A percentile compares a stretch with the other conserved stretches of the same genome.
These are phyloP conservation scores for Aphanomyces astaci DNA, from an alignment of 352 stramenopile genomes.

Conservation along the genomic window DNA sequence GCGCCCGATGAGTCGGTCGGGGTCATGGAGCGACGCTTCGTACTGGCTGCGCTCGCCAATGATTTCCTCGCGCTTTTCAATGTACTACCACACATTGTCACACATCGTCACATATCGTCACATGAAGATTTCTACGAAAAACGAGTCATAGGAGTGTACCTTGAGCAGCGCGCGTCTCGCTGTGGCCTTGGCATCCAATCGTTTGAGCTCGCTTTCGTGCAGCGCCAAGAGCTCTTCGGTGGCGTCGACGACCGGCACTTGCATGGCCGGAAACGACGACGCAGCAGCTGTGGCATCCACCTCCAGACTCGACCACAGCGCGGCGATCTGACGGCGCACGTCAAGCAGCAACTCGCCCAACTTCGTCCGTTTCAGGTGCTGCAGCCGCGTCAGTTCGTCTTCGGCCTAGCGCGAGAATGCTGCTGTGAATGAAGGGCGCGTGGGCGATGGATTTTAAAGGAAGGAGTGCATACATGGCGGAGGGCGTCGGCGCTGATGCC, in stretches of 20 bases:
- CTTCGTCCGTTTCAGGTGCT: neutral
- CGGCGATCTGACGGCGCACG: slow-evolving; percentile 11
- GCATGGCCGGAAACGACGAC: slow-evolving; percentile 26
- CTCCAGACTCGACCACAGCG: slow-evolving; percentile 8
- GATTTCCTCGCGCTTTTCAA: slow-evolving; percentile 41
- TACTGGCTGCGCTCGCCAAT: slow-evolving; percentile 34
- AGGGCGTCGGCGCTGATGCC: slow-evolving; percentile 28
- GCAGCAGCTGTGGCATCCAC: neutral
- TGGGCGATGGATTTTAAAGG: no score
- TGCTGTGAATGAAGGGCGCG: no score
- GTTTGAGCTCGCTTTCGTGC: slow-evolving; percentile 31
- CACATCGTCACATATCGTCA: no score
- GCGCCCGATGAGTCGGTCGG: slow-evolving; percentile 25
- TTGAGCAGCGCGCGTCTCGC: slow-evolving; percentile 26
- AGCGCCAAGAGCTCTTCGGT: slow-evolving; percentile 29
- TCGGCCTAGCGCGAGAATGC: neutral
- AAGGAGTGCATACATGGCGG: slow-evolving; percentile 24
- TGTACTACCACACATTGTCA: slow-evolving; percentile 28
- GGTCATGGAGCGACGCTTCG: slow-evolving; percentile 22
- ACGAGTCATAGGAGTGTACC: no score
- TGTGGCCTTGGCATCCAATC: slow-evolving; percentile 27
- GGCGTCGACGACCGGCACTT: slow-evolving; percentile 22
- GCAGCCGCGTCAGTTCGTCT: neutral
- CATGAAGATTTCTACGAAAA: no score
- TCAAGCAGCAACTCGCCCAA: neutral